Base-by-base conservation (phyloP, 2,329 filamentous ascomycete genomes). In the Stagonosporopsis chrysanthemi region DNA sequence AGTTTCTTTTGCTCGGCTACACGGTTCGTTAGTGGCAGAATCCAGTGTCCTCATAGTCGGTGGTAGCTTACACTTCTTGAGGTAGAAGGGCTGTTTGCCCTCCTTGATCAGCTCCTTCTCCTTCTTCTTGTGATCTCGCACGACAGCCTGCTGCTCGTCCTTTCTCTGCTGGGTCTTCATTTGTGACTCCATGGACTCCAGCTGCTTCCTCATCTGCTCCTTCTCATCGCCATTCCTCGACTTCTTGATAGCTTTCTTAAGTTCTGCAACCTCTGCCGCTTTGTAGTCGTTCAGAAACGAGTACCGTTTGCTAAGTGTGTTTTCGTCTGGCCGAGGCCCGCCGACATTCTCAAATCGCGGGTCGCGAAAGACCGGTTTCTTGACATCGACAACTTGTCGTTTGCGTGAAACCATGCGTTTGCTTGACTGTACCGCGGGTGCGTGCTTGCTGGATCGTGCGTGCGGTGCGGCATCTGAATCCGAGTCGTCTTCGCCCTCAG, bases 21-120 rank as follows among this genome's bases (percentile, higher is more conserved):
- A 52, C 48, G 23, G 33, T 1, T 1, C 43, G 53, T 73, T 49
- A 73, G 71, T 49, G 60, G 14, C 19, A 24, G 24, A 15, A 40
- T 11, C 28, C 29, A 31, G 19, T n/a, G 23, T 7, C 19, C 11
- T 3, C 11, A 12, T 36, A 24, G n/a, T 9, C 7, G 36, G 2
- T 38, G 38, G 44, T 52, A 52, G 69, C 72, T 50, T 73, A 79
- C 81, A 80, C 80, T 88, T 89, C 86, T 99, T 99, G 69, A 98
- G 81, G 78, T 91, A 98, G 79, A 92, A 99, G 0, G 95, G 94
- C 74, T 85, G 87, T 86, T 97, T 97, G 60, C 95, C 95, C 79
- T 96, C 86, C 68, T 87, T 87, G 48, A 98, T 88, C 59, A 90
- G 80, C 75, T 93, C 90, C 79, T 91, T 92, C 82, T 99, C 95